Base-by-base conservation (phyloP, 768 basidiomycete genomes). In the Leucosporidium scottii region DNA sequence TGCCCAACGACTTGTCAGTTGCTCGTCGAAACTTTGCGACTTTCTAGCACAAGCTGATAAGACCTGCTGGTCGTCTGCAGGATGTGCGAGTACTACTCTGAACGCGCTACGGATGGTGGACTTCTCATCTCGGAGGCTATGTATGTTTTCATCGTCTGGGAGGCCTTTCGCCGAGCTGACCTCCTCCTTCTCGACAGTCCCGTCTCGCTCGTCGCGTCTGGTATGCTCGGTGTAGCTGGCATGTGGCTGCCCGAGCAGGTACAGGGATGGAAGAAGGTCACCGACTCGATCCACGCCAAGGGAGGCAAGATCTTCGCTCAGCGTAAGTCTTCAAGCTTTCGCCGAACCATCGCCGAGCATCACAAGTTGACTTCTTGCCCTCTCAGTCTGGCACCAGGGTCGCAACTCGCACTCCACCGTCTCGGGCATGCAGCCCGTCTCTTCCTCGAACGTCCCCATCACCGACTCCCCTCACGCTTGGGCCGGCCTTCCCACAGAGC, bases 261-360 rank as follows among this genome's bases (percentile, higher is more conserved):
- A 13, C 69, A 63, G 17, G 68, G 59, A 10, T 79, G 79, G 79
- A 78, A 76, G 58, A 69, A 72, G 57, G 67, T 85, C 59, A 81
- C 78, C 1, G 81, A 82, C 58, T 79, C 78, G 2, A 82, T 85
- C 12, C 83, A 85, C 70, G 72, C 75, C 12, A 81, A 79, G 48
- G 82, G 81, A 12, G 78, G 80, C 10, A 69, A 77, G 30, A 82
- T 84, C 25, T 83, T 82, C 56, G 74, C 76, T 55, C 84, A 85
- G 79, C 79, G 47, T 34, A 17, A 28, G 68, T 30, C 20, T 28
- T 21, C 20, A 15, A 51, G 2, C n/a, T 4, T 1, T 4, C 39
- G 30, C 50, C 49, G 6, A 23, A 48, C 7, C 21, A 27, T 9
- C 30, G 31, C 28, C 23, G 15, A 62, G 10, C 34, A 2, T 21